phyloP scores from a whole-genome alignment of 1,284 basidiomycete species.

The Apiotrichum gracile region DNA sequence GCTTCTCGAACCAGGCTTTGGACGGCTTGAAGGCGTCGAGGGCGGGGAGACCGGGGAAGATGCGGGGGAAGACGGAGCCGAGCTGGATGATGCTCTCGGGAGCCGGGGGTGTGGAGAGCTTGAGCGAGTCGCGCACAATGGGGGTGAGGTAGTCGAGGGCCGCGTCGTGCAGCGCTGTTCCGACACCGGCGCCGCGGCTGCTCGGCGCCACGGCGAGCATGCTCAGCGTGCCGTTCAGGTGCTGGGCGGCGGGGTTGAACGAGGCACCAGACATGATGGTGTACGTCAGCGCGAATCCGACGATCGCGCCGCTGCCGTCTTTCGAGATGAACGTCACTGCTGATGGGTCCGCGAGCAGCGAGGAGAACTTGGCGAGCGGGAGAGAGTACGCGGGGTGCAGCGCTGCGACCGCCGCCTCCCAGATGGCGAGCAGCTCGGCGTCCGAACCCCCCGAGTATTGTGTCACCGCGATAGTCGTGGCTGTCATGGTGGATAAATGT shows the following conservation, averaged over 20 bases:
- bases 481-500: neutral
- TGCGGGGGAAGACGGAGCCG: slow-evolving; percentile 23
- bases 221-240: slow-evolving; percentile 16
- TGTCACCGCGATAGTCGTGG: neutral
- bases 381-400: slow-evolving; percentile 12
- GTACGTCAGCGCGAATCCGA: slow-evolving; percentile 20
- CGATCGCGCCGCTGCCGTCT: neutral
- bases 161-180: slow-evolving; percentile 15
- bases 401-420: neutral
- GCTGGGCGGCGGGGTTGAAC: slow-evolving; percentile 6
- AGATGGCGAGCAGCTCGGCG: slow-evolving; percentile 6
- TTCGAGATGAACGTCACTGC: slow-evolving; percentile 11
- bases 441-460: neutral
- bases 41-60: slow-evolving; percentile 25
- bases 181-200: slow-evolving; percentile 12
- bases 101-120: slow-evolving; percentile 2
- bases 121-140: slow-evolving; percentile 3
- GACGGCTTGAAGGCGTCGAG: slow-evolving; percentile 8
- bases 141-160: slow-evolving; percentile 10
- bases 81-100: slow-evolving; percentile 14
- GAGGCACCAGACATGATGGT: slow-evolving; percentile 4
- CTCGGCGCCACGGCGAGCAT: slow-evolving; percentile 14
- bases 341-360: slow-evolving; percentile 7
- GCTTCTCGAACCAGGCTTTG: slow-evolving; percentile 10
- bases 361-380: slow-evolving; percentile 8